phyloP scores from a whole-genome alignment of 495 filamentous ascomycete genomes.

The Aspergillus homomorphus region DNA sequence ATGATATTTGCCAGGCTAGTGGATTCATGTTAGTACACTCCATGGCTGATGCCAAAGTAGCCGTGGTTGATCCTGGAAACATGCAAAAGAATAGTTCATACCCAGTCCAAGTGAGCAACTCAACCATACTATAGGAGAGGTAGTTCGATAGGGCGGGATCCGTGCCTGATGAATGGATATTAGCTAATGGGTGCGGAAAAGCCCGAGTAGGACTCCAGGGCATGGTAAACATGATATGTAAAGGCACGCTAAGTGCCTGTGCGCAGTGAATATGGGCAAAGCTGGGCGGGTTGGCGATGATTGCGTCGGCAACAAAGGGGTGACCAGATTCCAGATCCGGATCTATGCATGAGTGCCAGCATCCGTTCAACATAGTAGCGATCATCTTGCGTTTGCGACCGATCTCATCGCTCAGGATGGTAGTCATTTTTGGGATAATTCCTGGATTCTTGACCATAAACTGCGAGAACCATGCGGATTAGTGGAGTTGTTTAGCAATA shows the following conservation, averaged over 20 bases:
- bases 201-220: constrained; percentile 50
- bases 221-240: constrained; percentile 64
- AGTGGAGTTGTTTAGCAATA: no score
- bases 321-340: constrained; percentile 43
- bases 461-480: no score
- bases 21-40: no score
- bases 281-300: constrained; percentile 60
- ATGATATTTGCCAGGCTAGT: constrained; percentile 50
- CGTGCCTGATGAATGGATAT: constrained; percentile 41
- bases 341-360: constrained; percentile 59
- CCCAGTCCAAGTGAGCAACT: constrained; percentile 64
- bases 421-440: constrained; percentile 41
- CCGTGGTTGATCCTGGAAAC: no score
- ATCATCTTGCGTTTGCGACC: constrained; percentile 40
- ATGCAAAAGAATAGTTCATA: constrained; percentile 17
- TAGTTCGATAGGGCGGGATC: constrained; percentile 48
- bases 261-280: constrained; percentile 61
- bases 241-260: constrained; percentile 52
- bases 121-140: constrained; percentile 54
- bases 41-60: no score
- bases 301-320: constrained; percentile 59
- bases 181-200: constrained; percentile 54
- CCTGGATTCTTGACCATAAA: constrained; percentile 52
- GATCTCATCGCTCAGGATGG: constrained; percentile 40
- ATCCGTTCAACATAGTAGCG: constrained; percentile 53